Conservation (phyloP, 805 yeast species). For the Sugiyamaella valdiviana region DNA sequence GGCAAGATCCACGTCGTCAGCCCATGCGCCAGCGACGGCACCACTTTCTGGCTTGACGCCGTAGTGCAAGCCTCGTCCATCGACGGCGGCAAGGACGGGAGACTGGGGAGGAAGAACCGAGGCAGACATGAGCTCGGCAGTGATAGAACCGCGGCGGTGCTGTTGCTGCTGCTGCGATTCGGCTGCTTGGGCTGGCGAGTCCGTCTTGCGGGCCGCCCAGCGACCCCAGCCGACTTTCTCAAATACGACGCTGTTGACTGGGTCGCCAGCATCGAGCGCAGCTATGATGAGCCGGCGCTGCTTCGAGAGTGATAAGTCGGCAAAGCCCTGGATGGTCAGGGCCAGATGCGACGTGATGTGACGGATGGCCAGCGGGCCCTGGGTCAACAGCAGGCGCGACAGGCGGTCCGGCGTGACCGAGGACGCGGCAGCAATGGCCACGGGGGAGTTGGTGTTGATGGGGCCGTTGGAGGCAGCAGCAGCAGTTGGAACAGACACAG, state of each 20-base stretch:
- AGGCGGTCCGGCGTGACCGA: slow-evolving; percentile 75
- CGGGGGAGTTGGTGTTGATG: slow-evolving; percentile 67
- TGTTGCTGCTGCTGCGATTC: background rate
- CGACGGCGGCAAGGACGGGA: slow-evolving; percentile 30
- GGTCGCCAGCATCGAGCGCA: slow-evolving; percentile 63
- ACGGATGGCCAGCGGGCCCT: slow-evolving; percentile 88
- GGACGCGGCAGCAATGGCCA: slow-evolving; percentile 80
- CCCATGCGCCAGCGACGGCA: slow-evolving; percentile 17
- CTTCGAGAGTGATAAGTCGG: slow-evolving; percentile 72
- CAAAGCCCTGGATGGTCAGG: slow-evolving; percentile 70
- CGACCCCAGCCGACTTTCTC: slow-evolving; percentile 98
- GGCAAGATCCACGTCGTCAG: slow-evolving; percentile 30
- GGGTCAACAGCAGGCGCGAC: slow-evolving; percentile 57
- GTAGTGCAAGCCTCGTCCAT: background rate
- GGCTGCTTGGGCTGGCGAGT: slow-evolving; percentile 6
- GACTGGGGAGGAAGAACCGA: slow-evolving; percentile 29
- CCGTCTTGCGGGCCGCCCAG: slow-evolving; percentile 70
- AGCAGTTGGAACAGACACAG: background rate
- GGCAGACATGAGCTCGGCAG: slow-evolving; percentile 15
- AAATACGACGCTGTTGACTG: slow-evolving; percentile 47
- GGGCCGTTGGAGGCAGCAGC: slow-evolving; percentile 21
- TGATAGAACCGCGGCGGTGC: slow-evolving; percentile 23
- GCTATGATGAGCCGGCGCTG: slow-evolving; percentile 88
- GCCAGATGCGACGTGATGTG: slow-evolving; percentile 78
- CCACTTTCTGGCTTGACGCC: slow-evolving; percentile 1